Conservation (phyloP, 768 basidiomycete species). For the Macrolepiota albuminosa region DNA sequence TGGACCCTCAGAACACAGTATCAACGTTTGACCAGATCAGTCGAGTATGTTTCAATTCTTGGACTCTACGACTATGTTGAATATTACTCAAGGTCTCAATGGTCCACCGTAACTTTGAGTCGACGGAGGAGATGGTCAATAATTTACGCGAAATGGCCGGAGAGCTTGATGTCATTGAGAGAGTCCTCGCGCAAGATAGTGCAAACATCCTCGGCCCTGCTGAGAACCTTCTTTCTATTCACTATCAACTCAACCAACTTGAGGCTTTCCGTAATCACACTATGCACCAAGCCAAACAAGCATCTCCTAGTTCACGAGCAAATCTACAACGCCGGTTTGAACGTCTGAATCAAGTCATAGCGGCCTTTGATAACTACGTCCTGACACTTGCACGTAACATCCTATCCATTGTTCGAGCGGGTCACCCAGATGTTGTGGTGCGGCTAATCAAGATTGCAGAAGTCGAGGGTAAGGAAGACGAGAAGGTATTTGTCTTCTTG, state of each 20-base stretch:
- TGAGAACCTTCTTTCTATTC: slow-evolving; percentile 83
- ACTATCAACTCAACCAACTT: slow-evolving; percentile 88
- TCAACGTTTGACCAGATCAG: slow-evolving; percentile 95
- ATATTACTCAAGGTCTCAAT: slow-evolving; percentile 69
- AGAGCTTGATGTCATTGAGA: slow-evolving; percentile 73
- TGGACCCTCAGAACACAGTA: slow-evolving; percentile 70
- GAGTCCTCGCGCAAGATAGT: slow-evolving; percentile 71
- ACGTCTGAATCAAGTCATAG: slow-evolving; percentile 73
- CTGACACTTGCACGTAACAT: slow-evolving; percentile 71
- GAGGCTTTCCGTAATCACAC: slow-evolving; percentile 94
- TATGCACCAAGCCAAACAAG: slow-evolving; percentile 88
- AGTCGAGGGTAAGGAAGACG: slow-evolving; percentile 87
- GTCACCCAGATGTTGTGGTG: slow-evolving; percentile 83
- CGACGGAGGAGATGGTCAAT: slow-evolving; percentile 93
- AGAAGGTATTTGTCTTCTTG: slow-evolving; percentile 58
- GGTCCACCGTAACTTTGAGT: slow-evolving; percentile 92
- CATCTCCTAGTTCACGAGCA: slow-evolving; percentile 57
- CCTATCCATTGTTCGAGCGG: slow-evolving; percentile 74
- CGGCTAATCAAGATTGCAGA: slow-evolving; percentile 92
- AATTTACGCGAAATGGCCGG: slow-evolving; percentile 91
- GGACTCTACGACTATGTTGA: not conserved
- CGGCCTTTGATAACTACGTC: slow-evolving; percentile 83
- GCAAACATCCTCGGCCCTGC: slow-evolving; percentile 81
- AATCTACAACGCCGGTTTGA: slow-evolving; percentile 82
- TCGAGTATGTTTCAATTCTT: slow-evolving; percentile 52